Percentiles rank a stretch among this genome's conserved stretches.
Conservation (phyloP, 2,329 filamentous ascomycete genomes). For the Clarireedia hainanense region DNA sequence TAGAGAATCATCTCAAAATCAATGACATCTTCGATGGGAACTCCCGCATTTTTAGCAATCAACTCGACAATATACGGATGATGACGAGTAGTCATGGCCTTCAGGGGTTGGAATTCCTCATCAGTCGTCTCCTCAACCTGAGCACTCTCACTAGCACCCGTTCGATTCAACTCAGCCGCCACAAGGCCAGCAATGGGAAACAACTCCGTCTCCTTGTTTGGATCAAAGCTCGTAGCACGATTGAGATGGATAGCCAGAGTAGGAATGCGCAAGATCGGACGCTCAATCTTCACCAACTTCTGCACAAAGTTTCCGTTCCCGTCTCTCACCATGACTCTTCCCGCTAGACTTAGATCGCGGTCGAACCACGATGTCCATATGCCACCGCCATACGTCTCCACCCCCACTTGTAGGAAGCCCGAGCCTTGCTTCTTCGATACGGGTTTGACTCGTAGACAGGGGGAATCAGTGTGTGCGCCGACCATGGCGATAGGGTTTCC, state of each 20-base stretch:
- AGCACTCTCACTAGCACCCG: conserved; percentile 40
- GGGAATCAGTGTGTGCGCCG: conserved; percentile 93
- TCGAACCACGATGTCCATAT: conserved; percentile 99
- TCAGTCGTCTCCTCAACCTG: conserved; percentile 26
- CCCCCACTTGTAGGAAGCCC: conserved; percentile 88
- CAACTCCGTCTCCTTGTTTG: conserved; percentile 95
- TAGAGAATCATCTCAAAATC: conserved; percentile 98
- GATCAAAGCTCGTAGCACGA: conserved; percentile 75
- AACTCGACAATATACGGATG: conserved; percentile 81
- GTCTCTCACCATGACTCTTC: conserved; percentile 73
- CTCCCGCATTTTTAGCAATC: conserved; percentile 71
- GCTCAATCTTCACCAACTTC: conserved; percentile 83
- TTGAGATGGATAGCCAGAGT: conserved; percentile 93
- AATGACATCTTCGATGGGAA: conserved; percentile 62
- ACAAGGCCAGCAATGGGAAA: conserved; percentile 89
- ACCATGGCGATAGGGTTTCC: conserved; percentile 90
- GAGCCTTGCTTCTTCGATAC: conserved; percentile 81
- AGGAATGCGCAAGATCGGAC: conserved; percentile 84
- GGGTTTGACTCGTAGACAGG: conserved; percentile 85
- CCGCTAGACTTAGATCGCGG: conserved; percentile 83
- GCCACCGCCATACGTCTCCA: conserved; percentile 93
- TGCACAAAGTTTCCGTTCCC: conserved; percentile 67
- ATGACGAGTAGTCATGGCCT: conserved; percentile 72
- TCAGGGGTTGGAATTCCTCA: conserved; percentile 63
- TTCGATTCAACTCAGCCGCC: conserved; percentile 79